Evolutionary conservation across 495 filamentous ascomycete genomes (phyloP).

Genomic region (Penicillium chermesinum): DNA sequence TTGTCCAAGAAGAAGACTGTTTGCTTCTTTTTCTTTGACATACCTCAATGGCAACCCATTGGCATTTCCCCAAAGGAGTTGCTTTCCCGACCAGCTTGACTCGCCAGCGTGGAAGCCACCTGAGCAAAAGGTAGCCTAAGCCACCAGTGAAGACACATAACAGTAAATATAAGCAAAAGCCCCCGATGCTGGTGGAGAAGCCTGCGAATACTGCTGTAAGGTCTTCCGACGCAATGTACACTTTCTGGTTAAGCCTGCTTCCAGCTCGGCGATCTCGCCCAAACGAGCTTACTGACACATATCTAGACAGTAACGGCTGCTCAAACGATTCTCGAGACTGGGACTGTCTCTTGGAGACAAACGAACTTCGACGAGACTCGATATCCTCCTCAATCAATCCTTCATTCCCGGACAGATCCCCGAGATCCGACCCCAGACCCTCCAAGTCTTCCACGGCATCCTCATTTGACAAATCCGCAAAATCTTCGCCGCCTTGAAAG

Average conservation of each 20-base stretch:
- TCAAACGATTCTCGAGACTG: constrained; percentile 59
- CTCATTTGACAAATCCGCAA: constrained; percentile 47
- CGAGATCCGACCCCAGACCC: constrained; percentile 49
- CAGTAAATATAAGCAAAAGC: constrained; percentile 60
- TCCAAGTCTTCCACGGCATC: constrained; percentile 35
- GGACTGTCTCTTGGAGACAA: constrained; percentile 49
- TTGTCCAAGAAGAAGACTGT: background rate
- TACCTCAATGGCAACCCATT: constrained; percentile 89
- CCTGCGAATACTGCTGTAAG: constrained; percentile 88
- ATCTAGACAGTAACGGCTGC: constrained; percentile 65
- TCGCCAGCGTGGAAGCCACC: constrained; percentile 87
- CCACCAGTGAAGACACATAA: constrained; percentile 70
- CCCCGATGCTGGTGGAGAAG: constrained; percentile 68
- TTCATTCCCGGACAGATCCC: constrained; percentile 38
- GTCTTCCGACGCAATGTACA: constrained; percentile 90
- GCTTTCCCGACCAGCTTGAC: constrained; percentile 67
- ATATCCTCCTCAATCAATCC: constrained; percentile 27
- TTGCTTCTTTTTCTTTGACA: constrained; percentile 20
- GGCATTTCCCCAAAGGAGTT: constrained; percentile 62
- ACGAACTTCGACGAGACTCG: constrained; percentile 30
- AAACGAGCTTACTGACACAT: constrained; percentile 52
- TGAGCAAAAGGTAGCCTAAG: constrained; percentile 72
- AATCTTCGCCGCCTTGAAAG: constrained; percentile 59
- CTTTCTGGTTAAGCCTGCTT: constrained; percentile 70
- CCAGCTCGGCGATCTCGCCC: constrained; percentile 51